Conservation (phyloP, 192 early-diverging fungal species). For the Umbelopsis ramanniana region DNA sequence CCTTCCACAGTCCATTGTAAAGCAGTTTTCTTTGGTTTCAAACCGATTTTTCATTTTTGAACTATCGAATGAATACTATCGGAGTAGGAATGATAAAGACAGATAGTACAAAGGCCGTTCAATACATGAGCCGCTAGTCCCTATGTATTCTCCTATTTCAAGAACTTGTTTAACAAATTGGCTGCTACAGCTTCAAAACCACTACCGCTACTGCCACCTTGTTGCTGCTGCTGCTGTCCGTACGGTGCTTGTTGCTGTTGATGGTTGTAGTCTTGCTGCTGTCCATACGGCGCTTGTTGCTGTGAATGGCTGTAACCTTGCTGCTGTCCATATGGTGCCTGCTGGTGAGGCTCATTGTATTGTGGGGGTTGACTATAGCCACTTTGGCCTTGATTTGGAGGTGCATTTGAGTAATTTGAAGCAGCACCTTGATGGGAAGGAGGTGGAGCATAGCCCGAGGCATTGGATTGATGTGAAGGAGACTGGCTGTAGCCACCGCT, state of each 20-base stretch:
- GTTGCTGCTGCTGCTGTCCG: not conserved
- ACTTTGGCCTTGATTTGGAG: not conserved
- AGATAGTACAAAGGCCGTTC: not conserved
- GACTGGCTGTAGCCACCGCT: not conserved
- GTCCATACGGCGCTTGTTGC: not conserved
- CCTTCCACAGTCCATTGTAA: too few relatives aligned
- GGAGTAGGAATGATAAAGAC: too few relatives aligned
- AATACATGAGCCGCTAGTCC: not conserved
- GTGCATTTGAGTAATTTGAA: not conserved
- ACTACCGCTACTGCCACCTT: not conserved
- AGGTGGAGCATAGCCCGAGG: slow-evolving; percentile 6
- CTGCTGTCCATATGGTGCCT: not conserved
- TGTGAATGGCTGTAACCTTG: not conserved
- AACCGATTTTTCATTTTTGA: too few relatives aligned
- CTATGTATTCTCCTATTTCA: not conserved
- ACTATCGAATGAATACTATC: too few relatives aligned
- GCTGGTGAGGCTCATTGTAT: not conserved
- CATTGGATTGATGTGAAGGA: not conserved
- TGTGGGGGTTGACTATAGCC: not conserved
- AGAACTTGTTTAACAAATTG: slow-evolving; percentile 5
- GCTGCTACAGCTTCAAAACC: not conserved
- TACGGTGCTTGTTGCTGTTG: not conserved
- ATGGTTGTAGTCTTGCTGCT: not conserved
- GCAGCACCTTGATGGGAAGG: not conserved
- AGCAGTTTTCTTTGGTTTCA: too few relatives aligned